These are phyloP conservation scores for Santalum album DNA, from an alignment of 164 flowering plant genomes.

Conservation along the genomic window DNA sequence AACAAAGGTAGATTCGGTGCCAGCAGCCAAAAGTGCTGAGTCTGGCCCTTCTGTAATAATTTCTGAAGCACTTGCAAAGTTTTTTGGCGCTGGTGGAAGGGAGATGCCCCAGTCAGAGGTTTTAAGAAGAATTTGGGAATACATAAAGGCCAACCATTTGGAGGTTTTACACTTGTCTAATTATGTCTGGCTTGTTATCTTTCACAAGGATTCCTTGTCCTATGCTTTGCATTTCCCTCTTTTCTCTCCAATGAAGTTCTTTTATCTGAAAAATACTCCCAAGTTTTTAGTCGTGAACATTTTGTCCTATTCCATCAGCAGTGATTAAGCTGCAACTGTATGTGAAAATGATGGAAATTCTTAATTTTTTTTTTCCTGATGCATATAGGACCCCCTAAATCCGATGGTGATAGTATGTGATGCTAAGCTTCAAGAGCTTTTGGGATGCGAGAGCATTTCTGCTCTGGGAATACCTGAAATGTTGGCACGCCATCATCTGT, in stretches of 20 bases:
- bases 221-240: too few relatives aligned
- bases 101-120: conserved; percentile 69
- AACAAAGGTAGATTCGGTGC: conserved; percentile 39
- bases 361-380: neutral
- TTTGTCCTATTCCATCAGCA: too few relatives aligned
- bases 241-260: too few relatives aligned
- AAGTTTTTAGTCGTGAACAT: too few relatives aligned
- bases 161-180: too few relatives aligned
- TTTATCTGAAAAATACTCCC: too few relatives aligned
- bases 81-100: conserved; percentile 62
- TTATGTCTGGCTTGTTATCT: too few relatives aligned
- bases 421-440: conserved; percentile 69
- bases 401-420: conserved; percentile 61
- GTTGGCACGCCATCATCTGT: conserved; percentile 53
- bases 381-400: conserved; percentile 59
- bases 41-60: conserved; percentile 40
- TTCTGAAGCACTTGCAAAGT: conserved; percentile 74
- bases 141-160: conserved; percentile 58
- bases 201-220: too few relatives aligned
- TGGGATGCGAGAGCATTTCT: conserved; percentile 72
- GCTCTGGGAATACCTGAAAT: conserved; percentile 57
- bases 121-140: conserved; percentile 59
- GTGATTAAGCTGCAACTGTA: too few relatives aligned
- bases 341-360: too few relatives aligned
- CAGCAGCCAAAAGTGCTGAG: conserved; percentile 32